Base-by-base conservation (phyloP, 1,284 basidiomycete genomes). In the Sanghuangporus weigelae region DNA sequence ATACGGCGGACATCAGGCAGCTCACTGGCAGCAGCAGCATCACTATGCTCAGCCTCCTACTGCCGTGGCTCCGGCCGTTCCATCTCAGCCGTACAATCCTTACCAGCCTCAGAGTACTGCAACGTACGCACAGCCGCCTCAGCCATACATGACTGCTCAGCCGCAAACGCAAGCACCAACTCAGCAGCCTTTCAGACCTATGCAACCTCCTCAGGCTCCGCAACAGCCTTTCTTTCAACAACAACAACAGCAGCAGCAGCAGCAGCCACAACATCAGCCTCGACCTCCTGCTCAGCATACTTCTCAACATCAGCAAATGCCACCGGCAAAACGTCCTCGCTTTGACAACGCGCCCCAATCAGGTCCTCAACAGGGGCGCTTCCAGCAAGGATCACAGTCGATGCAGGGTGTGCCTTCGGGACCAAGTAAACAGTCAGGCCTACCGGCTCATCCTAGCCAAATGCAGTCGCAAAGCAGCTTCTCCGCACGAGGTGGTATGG, bases 251-350 rank as follows among this genome's bases (percentile, higher is more conserved):
- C 78, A 75, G 39, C 78, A 75, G 11, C 78, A 77, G 31, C 77
- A 75, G 3, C 78, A 76, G 21, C 78, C 75, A 48, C 78, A 77
- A 63, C 26, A 31, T 31, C 26, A 31, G 5, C 80, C 77, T 64
- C 77, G 78, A 36, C 78, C 76, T 56, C 83, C 80, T 66, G 69
- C 82, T 10, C 87, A 86, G 68, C 87, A 89, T 66, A 75, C 81
- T 2, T 82, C 86, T 3, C 84, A 85, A 36, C 86, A 89, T 67
- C 86, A 89, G 67, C 86, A 90, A 68, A 78, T 87, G 7, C 89
- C 89, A 14, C 90, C 90, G 1, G 89, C 89, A 2, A 95, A 96
- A 74, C 81, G 93, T 59, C 92, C 87, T 67, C 83, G 92, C 19
- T 93, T 93, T 70, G 93, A 95, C 71, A 87, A 86, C 6, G 87